Percentiles rank a stretch among this genome's conserved stretches.
These are phyloP conservation scores for Tetragonia tetragonoides DNA, from an alignment of 148 eudicot species.

Conservation along the genomic window DNA sequence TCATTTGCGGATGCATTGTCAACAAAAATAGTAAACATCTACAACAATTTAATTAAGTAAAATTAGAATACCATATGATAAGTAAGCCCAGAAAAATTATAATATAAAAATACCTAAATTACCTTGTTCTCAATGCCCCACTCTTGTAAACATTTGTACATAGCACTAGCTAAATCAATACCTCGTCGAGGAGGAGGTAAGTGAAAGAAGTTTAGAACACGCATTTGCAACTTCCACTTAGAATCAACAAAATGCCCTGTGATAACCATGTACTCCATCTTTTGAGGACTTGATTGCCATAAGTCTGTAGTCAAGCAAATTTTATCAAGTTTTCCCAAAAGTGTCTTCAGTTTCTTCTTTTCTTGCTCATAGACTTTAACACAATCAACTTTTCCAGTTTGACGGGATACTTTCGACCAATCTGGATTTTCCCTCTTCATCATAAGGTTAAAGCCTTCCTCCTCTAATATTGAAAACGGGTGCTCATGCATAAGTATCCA, in stretches of 20 bases:
- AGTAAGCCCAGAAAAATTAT: background rate
- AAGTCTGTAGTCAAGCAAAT: conserved; percentile 16
- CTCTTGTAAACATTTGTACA: background rate
- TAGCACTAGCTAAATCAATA: background rate
- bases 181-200: conserved; percentile 14
- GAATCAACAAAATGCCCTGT: conserved; percentile 9
- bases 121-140: conserved; percentile 14
- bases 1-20: conserved; percentile 29
- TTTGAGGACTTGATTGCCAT: conserved; percentile 10
- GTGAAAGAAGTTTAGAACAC: conserved; percentile 7
- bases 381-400: background rate
- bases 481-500: conserved; percentile 20
- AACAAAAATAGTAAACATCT: background rate
- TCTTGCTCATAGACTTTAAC: conserved; percentile 10
- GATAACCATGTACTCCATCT: conserved; percentile 8
- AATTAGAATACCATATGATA: background rate
- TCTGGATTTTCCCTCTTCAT: conserved; percentile 1
- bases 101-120: background rate
- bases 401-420: background rate
- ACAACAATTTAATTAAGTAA: background rate
- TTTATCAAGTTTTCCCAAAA: background rate
- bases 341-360: conserved; percentile 9
- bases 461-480: conserved; percentile 10
- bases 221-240: conserved; percentile 10
- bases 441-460: conserved; percentile 8